Conservation (phyloP, 1,284 basidiomycete genomes). For the Phellinidium pouzarii region DNA sequence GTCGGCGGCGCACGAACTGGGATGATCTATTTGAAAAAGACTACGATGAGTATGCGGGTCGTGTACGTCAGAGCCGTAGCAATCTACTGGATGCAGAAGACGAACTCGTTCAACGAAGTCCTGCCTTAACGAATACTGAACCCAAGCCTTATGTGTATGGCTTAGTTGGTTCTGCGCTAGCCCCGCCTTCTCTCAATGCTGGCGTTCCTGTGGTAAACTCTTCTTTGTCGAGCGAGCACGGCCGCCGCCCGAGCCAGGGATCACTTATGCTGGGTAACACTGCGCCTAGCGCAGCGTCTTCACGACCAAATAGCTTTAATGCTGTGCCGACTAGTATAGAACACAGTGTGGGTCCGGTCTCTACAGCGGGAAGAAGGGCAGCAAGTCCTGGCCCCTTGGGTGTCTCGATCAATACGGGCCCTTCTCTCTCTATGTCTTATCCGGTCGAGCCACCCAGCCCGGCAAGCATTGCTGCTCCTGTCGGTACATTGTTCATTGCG, state of each 20-base stretch:
- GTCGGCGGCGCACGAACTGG: conserved; percentile 15
- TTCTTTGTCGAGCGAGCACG: background rate
- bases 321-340: background rate
- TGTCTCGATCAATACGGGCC: conserved; percentile 11
- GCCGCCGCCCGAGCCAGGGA: conserved; percentile 5
- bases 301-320: conserved; percentile 1
- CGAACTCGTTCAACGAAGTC: conserved; percentile 3
- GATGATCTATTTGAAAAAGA: conserved; percentile 20
- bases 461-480: conserved; percentile 5
- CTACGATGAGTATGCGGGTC: conserved; percentile 12
- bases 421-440: conserved; percentile 3
- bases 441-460: conserved; percentile 7
- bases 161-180: conserved; percentile 19
- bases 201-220: background rate
- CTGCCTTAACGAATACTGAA: conserved; percentile 17
- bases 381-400: conserved; percentile 10
- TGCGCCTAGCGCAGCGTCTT: background rate
- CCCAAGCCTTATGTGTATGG: conserved; percentile 25
- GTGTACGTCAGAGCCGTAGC: background rate
- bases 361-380: background rate
- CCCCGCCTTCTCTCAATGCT: conserved; percentile 10
- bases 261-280: conserved; percentile 8
- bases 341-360: background rate
- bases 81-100: conserved; percentile 17
- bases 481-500: conserved; percentile 10